These are phyloP conservation scores for Melastoma malabathricum DNA, from an alignment of 345 rosid genomes.

Conservation along the genomic window DNA sequence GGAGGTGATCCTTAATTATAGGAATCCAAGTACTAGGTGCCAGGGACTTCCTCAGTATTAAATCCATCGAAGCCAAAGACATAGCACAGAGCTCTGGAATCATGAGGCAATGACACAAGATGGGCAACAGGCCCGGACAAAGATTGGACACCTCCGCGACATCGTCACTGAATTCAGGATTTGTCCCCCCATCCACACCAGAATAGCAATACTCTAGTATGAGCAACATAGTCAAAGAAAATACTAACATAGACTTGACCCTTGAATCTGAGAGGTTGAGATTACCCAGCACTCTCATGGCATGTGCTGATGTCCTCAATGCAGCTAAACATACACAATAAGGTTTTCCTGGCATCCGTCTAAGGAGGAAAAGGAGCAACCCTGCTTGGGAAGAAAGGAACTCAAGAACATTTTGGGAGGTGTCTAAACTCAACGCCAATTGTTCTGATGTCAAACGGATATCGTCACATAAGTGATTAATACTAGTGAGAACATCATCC, in stretches of 20 bases:
- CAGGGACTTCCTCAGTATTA: slow-evolving; percentile 43
- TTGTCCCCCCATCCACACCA: slow-evolving; percentile 14
- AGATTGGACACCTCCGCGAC: slow-evolving; percentile 51
- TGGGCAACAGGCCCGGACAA: slow-evolving; percentile 53
- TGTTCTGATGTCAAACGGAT: slow-evolving; percentile 27
- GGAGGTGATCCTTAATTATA: slow-evolving; percentile 56
- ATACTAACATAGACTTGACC: slow-evolving; percentile 35
- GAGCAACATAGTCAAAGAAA: slow-evolving; percentile 51
- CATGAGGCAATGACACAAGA: slow-evolving; percentile 50
- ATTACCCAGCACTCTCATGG: slow-evolving; percentile 49
- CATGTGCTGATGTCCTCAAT: slow-evolving; percentile 43
- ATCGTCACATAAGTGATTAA: slow-evolving; percentile 31
- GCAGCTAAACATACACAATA: slow-evolving; percentile 32
- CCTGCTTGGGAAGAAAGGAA: slow-evolving; percentile 57
- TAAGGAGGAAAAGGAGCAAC: slow-evolving; percentile 47
- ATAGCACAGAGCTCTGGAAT: slow-evolving; percentile 39
- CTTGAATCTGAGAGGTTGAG: slow-evolving; percentile 27
- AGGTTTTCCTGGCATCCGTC: slow-evolving; percentile 28
- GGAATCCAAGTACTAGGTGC: slow-evolving; percentile 85
- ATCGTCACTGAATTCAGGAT: slow-evolving; percentile 31
- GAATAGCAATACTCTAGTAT: slow-evolving; percentile 28
- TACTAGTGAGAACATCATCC: slow-evolving; percentile 36
- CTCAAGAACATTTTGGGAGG: slow-evolving; percentile 37
- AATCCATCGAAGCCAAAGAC: slow-evolving; percentile 50
- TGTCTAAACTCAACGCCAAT: slow-evolving; percentile 33